phyloP scores from a whole-genome alignment of 805 yeast species.

The Lipomyces spencermartinsiae region DNA sequence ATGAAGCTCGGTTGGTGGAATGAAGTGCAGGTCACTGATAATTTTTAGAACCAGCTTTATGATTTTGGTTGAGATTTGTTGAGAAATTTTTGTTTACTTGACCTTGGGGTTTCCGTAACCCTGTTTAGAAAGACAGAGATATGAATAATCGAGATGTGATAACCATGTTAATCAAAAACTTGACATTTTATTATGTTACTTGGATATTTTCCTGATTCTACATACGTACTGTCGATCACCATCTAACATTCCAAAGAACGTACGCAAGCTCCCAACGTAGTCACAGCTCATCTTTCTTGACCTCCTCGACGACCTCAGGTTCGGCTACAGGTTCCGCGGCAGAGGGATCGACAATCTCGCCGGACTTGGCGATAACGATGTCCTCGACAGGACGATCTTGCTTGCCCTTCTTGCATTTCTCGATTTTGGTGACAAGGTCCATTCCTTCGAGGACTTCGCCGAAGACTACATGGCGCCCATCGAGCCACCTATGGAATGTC shows the following conservation, averaged over 20 bases:
- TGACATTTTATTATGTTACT: neutral
- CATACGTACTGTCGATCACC: constrained; percentile 12
- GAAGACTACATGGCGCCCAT: constrained; percentile 93
- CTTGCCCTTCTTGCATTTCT: constrained; percentile 56
- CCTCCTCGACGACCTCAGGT: constrained; percentile 31
- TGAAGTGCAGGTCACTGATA: constrained; percentile 22
- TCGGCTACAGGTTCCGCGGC: constrained; percentile 32
- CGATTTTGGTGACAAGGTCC: constrained; percentile 85
- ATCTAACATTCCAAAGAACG: constrained; percentile 20
- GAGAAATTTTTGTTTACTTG: neutral
- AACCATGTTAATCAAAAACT: neutral
- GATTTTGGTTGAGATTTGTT: neutral
- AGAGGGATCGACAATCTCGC: constrained; percentile 28
- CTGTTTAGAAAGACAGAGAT: neutral
- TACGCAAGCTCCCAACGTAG: constrained; percentile 26
- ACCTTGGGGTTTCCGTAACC: neutral
- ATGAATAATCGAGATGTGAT: neutral
- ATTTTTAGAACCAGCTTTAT: neutral
- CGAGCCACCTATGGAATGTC: constrained; percentile 66
- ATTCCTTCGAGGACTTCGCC: constrained; percentile 86
- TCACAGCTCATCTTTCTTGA: constrained; percentile 42
- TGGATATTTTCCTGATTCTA: neutral
- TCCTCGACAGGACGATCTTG: constrained; percentile 77
- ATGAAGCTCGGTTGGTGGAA: constrained; percentile 6
- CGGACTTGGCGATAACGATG: constrained; percentile 59